phyloP scores from a whole-genome alignment of 495 filamentous ascomycete genomes.

The Penicillium alfredii region DNA sequence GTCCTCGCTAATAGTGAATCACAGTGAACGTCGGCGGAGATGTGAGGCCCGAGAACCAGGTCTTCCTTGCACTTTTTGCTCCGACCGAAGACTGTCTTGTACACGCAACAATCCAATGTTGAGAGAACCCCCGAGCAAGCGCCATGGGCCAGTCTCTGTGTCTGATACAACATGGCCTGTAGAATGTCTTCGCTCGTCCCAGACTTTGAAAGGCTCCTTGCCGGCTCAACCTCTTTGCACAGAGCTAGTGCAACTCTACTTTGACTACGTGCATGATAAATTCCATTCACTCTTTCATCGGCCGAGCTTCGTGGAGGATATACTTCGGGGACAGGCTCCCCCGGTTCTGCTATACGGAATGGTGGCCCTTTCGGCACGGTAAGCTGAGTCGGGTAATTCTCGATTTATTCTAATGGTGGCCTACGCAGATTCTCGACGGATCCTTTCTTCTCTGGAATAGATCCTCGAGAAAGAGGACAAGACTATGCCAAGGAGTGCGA shows the following conservation, averaged over 20 bases:
- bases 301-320: conserved; percentile 24
- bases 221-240: conserved; percentile 15
- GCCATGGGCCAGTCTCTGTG: too few species aligned
- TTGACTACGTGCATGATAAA: conserved; percentile 37
- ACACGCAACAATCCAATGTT: neutral
- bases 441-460: conserved; percentile 14
- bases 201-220: conserved; percentile 2
- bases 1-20: neutral
- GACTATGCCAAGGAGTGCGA: conserved; percentile 18
- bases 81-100: conserved; percentile 3
- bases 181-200: neutral
- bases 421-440: conserved; percentile 23
- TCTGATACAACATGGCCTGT: too few species aligned
- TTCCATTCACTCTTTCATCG: conserved; percentile 36
- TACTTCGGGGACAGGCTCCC: conserved; percentile 13
- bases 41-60: conserved; percentile 11
- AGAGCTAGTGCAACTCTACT: conserved; percentile 33
- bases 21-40: conserved; percentile 12
- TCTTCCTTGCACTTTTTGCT: conserved; percentile 11
- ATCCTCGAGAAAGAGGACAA: conserved; percentile 20
- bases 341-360: conserved; percentile 23
- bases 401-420: too few species aligned
- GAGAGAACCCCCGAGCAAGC: too few species aligned
- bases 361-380: conserved; percentile 29
- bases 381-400: too few species aligned